Percentiles rank a stretch among this genome's conserved stretches.
phyloP scores from a whole-genome alignment of 2,329 filamentous ascomycete genomes.

The Neopestalotiopsis sp. region DNA sequence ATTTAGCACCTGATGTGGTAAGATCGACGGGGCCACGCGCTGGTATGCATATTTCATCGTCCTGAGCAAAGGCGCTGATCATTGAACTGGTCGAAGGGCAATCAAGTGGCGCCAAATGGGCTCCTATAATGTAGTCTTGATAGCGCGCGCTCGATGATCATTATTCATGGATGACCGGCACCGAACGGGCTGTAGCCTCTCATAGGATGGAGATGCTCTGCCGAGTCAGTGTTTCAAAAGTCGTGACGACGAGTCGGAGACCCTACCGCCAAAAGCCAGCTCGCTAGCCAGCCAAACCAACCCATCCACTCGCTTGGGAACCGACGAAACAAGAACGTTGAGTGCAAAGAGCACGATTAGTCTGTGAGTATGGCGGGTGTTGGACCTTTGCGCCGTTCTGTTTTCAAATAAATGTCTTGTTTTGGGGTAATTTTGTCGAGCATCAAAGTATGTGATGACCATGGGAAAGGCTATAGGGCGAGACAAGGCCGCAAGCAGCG shows the following conservation, averaged over 20 bases:
- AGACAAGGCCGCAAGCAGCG: no score
- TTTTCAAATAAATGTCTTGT: no score
- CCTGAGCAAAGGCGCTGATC: neutral
- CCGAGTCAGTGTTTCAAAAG: neutral
- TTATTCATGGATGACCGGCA: conserved; percentile 1
- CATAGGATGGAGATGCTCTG: neutral
- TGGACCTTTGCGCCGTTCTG: no score
- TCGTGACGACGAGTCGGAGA: conserved; percentile 1
- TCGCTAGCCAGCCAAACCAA: neutral
- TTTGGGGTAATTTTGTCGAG: no score
- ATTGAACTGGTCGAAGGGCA: neutral
- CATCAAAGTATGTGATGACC: no score
- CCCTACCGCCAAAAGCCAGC: neutral
- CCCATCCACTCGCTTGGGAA: neutral
- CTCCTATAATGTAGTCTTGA: neutral
- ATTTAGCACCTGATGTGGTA: neutral
- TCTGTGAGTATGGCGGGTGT: no score
- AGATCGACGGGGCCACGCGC: neutral
- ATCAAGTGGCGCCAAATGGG: neutral
- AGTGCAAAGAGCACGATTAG: no score
- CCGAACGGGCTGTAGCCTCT: neutral
- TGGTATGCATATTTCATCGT: neutral
- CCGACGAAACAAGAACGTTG: neutral
- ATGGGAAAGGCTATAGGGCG: no score
- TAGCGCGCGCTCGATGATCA: neutral